Conservation (phyloP, 2,329 filamentous ascomycete genomes). For the Aspergillus carbonarius region DNA sequence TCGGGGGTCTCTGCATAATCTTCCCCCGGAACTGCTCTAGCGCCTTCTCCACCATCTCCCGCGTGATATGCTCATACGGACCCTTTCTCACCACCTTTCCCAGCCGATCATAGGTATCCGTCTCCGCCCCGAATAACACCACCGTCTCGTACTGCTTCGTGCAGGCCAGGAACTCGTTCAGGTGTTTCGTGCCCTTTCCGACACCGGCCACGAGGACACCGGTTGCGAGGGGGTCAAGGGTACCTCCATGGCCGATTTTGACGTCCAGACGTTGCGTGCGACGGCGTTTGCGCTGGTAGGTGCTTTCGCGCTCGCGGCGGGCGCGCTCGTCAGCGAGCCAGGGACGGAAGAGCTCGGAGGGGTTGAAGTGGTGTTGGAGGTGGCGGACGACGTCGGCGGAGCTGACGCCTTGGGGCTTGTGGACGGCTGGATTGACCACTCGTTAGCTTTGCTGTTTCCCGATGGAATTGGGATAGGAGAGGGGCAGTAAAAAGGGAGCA, state of each 20-base stretch:
- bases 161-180: conserved; percentile 77
- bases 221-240: conserved; percentile 88
- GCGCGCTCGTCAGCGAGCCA: conserved; percentile 66
- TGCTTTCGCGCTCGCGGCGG: conserved; percentile 57
- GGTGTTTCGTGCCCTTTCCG: conserved; percentile 80
- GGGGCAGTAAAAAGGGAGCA: neutral
- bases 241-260: conserved; percentile 96
- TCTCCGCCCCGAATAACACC: conserved; percentile 85
- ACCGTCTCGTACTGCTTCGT: conserved; percentile 92
- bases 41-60: conserved; percentile 72
- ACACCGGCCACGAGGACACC: conserved; percentile 88
- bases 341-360: conserved; percentile 74
- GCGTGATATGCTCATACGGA: conserved; percentile 77
- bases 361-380: conserved; percentile 79
- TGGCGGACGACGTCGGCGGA: conserved; percentile 90
- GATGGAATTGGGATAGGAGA: neutral
- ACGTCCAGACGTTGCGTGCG: conserved; percentile 66
- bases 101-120: conserved; percentile 85
- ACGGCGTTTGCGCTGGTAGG: conserved; percentile 61
- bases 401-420: conserved; percentile 83
- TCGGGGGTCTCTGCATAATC: conserved; percentile 84
- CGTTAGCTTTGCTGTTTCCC: neutral
- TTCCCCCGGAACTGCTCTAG: conserved; percentile 74
- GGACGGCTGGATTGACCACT: conserved; percentile 65
- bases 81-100: conserved; percentile 78